These are phyloP conservation scores for Fusarium foetens DNA, from an alignment of 2,329 filamentous ascomycete species.

Conservation along the genomic window DNA sequence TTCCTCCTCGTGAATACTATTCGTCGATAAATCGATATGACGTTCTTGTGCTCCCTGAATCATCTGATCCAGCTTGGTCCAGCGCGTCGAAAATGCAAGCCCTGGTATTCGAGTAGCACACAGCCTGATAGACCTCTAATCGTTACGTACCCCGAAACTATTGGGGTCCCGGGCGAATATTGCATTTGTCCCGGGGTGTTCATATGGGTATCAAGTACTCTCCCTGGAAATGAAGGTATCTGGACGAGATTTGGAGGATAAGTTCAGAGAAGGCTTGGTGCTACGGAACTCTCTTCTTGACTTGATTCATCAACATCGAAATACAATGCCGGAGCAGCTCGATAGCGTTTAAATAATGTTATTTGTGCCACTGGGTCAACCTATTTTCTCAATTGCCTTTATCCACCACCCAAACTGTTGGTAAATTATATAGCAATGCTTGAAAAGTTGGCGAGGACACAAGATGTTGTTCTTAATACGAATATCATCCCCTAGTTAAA, in stretches of 20 bases:
- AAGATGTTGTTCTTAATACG: background rate
- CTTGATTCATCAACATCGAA: background rate
- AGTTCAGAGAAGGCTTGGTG: background rate
- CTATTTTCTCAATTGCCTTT: background rate
- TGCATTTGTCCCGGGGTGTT: background rate
- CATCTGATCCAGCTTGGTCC: background rate
- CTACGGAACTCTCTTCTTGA: background rate
- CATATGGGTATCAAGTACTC: background rate
- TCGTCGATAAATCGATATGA: background rate
- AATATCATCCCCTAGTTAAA: background rate
- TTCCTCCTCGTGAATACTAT: background rate
- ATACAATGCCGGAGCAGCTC: background rate
- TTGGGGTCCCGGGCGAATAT: background rate
- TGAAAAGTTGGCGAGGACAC: background rate
- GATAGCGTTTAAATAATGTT: background rate
- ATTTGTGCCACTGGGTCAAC: background rate
- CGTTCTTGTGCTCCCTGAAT: background rate
- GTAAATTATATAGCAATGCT: background rate
- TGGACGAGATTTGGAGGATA: background rate
- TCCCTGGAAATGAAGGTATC: background rate
- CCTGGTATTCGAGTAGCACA: background rate
- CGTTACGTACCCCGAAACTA: background rate
- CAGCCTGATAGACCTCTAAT: background rate
- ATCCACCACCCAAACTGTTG: background rate
- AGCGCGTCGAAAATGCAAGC: background rate